A percentile compares a stretch with the other conserved stretches of the same genome.
These are phyloP conservation scores for Arthroderma sp. DNA, from an alignment of 2,329 filamentous ascomycete genomes.

Conservation along the genomic window DNA sequence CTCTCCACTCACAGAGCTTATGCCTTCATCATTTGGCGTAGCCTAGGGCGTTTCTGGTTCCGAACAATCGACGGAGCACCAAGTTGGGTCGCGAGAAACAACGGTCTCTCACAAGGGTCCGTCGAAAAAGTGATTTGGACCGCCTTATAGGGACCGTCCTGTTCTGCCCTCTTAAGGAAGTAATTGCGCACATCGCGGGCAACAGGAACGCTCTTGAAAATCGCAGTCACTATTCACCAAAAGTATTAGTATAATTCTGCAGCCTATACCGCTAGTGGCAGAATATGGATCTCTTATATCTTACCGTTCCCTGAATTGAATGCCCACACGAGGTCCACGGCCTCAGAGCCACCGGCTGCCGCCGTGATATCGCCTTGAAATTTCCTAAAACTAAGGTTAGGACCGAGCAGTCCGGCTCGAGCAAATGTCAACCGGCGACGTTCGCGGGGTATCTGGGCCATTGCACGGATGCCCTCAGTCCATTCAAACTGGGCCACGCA, in stretches of 20 bases:
- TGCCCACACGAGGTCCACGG: slow-evolving; percentile 29
- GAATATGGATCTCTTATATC: slow-evolving; percentile 7
- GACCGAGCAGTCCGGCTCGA: slow-evolving; percentile 25
- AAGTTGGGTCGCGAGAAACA: slow-evolving; percentile 16
- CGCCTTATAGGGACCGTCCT: slow-evolving; percentile 19
- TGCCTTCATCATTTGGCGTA: not conserved
- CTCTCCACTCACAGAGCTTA: not conserved
- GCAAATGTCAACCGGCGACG: slow-evolving; percentile 31
- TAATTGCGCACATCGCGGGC: slow-evolving; percentile 22
- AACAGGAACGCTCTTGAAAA: slow-evolving; percentile 26
- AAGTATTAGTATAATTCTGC: slow-evolving; percentile 4
- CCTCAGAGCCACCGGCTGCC: slow-evolving; percentile 20
- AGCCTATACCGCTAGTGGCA: not conserved
- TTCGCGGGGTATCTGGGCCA: slow-evolving; percentile 24
- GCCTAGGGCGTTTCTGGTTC: not conserved
- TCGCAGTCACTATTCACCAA: slow-evolving; percentile 21
- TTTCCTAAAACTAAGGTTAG: slow-evolving; percentile 19
- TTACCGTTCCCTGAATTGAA: slow-evolving; percentile 33
- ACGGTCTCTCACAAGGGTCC: slow-evolving; percentile 28
- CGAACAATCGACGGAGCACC: not conserved
- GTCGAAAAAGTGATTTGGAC: slow-evolving; percentile 26
- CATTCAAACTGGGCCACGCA: slow-evolving; percentile 20
- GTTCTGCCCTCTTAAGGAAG: slow-evolving; percentile 19
- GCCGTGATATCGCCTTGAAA: slow-evolving; percentile 24
- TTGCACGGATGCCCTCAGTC: slow-evolving; percentile 22